These are phyloP conservation scores for Fusarium armeniacum DNA, from an alignment of 2,329 filamentous ascomycete genomes.

Conservation along the genomic window DNA sequence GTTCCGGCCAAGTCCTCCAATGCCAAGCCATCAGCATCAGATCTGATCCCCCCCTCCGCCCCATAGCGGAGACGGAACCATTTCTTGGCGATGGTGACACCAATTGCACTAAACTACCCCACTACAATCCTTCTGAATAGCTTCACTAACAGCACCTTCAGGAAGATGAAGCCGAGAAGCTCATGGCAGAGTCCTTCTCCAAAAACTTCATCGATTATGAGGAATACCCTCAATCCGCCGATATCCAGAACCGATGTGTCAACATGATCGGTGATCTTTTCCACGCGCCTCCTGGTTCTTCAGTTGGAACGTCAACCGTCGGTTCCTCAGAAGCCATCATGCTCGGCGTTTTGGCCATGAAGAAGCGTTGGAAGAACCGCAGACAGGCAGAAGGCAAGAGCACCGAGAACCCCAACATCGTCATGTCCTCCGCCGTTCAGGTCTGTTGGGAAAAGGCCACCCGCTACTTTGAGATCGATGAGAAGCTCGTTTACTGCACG, in stretches of 20 bases:
- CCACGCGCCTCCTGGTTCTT: constrained; percentile 79
- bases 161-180: constrained; percentile 95
- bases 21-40: constrained; percentile 25
- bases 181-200: constrained; percentile 91
- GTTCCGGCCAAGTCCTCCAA: constrained; percentile 21
- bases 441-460: constrained; percentile 97
- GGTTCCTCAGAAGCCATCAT: constrained; percentile 92
- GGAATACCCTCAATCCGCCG: constrained; percentile 83
- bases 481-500: constrained; percentile 80
- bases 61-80: constrained; percentile 18
- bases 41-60: constrained; percentile 1
- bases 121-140: constrained; percentile 20
- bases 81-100: constrained; percentile 37
- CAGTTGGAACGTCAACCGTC: constrained; percentile 89
- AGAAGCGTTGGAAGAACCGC: constrained; percentile 92
- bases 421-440: constrained; percentile 97
- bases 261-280: constrained; percentile 92
- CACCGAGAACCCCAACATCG: constrained; percentile 84
- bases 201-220: constrained; percentile 97
- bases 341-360: constrained; percentile 90
- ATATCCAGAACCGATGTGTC: constrained; percentile 92
- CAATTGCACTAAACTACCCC: constrained; percentile 15
- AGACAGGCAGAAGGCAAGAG: constrained; percentile 87
- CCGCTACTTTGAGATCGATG: constrained; percentile 92
- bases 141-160: constrained; percentile 53